Conservation (phyloP, 768 basidiomycete genomes). For the Rhodosporidiobolus odoratus region DNA sequence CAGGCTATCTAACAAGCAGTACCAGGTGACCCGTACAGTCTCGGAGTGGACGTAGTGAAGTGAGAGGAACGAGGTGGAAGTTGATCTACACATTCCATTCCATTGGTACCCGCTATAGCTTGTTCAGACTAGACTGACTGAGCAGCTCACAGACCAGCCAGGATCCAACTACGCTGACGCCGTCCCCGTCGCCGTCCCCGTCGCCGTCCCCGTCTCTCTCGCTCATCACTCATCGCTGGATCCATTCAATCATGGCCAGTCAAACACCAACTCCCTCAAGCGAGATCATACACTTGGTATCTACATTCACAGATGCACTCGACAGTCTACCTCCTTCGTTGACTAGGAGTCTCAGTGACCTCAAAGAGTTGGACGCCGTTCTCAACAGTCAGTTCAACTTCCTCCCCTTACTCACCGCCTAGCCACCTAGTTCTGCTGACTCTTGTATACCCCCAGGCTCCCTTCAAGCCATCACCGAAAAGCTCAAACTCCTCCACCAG, state of each 20-base stretch:
- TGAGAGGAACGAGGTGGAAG: too few species aligned
- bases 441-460: constrained; percentile 57
- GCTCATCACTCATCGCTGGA: background rate
- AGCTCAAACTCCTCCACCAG: constrained; percentile 66
- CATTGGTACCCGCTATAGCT: constrained; percentile 10
- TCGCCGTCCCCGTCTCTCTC: background rate
- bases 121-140: background rate
- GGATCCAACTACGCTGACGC: background rate
- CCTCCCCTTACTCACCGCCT: background rate
- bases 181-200: background rate
- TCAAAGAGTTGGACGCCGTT: constrained; percentile 97
- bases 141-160: background rate
- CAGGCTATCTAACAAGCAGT: too few species aligned
- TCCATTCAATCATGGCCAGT: constrained; percentile 1
- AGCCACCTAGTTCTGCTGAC: background rate
- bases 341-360: constrained; percentile 87
- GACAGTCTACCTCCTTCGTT: constrained; percentile 90
- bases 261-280: constrained; percentile 26
- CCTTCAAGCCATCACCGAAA: constrained; percentile 70
- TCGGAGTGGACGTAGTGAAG: too few species aligned
- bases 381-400: constrained; percentile 53
- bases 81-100: background rate
- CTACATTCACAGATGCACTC: constrained; percentile 81
- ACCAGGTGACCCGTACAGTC: too few species aligned
- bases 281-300: constrained; percentile 36